phyloP scores from a whole-genome alignment of 768 basidiomycete genomes.

The Leccinum boreale region DNA sequence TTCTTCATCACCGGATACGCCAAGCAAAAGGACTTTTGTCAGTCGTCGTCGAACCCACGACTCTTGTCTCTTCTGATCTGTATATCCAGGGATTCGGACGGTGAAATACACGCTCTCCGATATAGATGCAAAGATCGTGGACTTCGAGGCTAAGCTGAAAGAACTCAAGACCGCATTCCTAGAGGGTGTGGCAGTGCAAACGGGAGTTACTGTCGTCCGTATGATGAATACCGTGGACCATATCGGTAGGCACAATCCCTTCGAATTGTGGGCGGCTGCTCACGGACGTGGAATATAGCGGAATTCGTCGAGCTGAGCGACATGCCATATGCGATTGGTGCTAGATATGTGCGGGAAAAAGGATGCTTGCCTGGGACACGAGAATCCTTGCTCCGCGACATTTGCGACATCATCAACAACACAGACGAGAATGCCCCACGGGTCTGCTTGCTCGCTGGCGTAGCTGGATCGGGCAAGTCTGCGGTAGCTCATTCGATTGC shows the following conservation, averaged over 20 bases:
- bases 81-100: too few species aligned
- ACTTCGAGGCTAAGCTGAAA: neutral
- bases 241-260: neutral
- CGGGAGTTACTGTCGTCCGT: neutral
- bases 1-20: too few species aligned
- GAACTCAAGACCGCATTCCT: neutral
- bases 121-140: too few species aligned
- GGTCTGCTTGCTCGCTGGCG: neutral
- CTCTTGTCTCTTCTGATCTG: too few species aligned
- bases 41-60: too few species aligned
- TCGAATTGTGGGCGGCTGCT: neutral
- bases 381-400: neutral
- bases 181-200: neutral
- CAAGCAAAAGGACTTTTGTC: too few species aligned
- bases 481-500: neutral
- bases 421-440: neutral
- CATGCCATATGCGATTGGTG: neutral
- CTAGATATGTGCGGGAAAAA: neutral
- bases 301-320: neutral
- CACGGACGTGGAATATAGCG: neutral
- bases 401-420: neutral
- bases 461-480: neutral
- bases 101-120: too few species aligned
- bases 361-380: neutral
- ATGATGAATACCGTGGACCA: neutral